Conservation (phyloP, 805 yeast species). For the Candida railenensis region DNA sequence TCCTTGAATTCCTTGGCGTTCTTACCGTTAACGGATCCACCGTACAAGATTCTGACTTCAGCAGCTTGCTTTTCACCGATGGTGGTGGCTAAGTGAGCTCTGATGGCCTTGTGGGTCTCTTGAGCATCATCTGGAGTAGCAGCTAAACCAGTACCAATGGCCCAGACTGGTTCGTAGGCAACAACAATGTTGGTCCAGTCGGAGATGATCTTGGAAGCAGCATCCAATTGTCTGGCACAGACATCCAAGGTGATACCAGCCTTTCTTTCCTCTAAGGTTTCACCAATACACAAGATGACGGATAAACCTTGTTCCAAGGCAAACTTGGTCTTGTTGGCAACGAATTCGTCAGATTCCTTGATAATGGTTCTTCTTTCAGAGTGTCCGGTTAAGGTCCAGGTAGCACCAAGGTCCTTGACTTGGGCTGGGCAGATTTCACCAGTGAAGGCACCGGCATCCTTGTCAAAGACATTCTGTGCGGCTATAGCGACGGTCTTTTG, state of each 20-base stretch:
- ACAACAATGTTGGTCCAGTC: constrained; percentile 93
- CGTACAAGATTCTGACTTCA: constrained; percentile 87
- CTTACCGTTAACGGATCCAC: constrained; percentile 97
- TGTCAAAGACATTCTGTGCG: constrained; percentile 88
- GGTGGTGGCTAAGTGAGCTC: constrained; percentile 75
- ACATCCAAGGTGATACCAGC: constrained; percentile 83
- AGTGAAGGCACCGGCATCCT: constrained; percentile 95
- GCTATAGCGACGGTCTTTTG: constrained; percentile 75
- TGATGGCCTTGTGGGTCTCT: constrained; percentile 85
- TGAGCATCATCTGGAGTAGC: constrained; percentile 99
- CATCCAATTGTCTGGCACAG: constrained; percentile 84
- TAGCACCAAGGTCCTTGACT: constrained; percentile 87
- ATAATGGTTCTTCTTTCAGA: constrained; percentile 96
- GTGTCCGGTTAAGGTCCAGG: constrained; percentile 96
- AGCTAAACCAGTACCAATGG: constrained; percentile 98
- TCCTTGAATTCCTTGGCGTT: constrained; percentile 88
- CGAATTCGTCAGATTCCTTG: constrained; percentile 84
- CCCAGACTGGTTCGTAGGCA: constrained; percentile 99
- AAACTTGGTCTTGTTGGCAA: constrained; percentile 92
- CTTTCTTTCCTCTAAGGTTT: constrained; percentile 93
- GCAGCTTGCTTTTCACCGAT: constrained; percentile 80
- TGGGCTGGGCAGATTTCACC: constrained; percentile 93
- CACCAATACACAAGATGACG: constrained; percentile 97
- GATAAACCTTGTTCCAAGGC: constrained; percentile 87
- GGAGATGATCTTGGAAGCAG: constrained; percentile 73